A percentile compares a stretch with the other conserved stretches of the same genome.
Conservation (phyloP, 106 monocot genomes). For the Chionographis japonica region DNA sequence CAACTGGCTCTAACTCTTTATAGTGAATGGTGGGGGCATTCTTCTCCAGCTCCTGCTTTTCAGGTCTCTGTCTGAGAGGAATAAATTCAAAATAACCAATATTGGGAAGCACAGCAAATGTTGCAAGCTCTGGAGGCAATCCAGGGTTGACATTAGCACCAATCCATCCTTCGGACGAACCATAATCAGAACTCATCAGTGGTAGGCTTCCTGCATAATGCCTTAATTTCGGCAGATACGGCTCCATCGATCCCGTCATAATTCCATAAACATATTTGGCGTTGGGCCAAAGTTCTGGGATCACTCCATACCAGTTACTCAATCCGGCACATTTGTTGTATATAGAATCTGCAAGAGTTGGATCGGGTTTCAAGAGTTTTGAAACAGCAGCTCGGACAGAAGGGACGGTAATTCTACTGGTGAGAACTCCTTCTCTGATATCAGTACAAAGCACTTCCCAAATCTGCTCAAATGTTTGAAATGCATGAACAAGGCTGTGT, state of each 20-base stretch:
- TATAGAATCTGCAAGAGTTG: slow-evolving; percentile 52
- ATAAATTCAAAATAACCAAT: slow-evolving; percentile 90
- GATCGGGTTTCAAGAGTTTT: slow-evolving; percentile 55
- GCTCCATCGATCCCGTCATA: slow-evolving; percentile 92
- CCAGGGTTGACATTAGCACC: slow-evolving; percentile 61
- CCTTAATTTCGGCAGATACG: slow-evolving; percentile 70
- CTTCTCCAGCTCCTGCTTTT: slow-evolving; percentile 21
- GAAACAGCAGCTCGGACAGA: slow-evolving; percentile 65
- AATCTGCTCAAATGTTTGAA: slow-evolving; percentile 62
- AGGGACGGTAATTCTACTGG: slow-evolving; percentile 58
- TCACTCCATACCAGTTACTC: slow-evolving; percentile 75
- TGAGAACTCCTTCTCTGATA: slow-evolving; percentile 74
- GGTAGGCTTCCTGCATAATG: slow-evolving; percentile 79
- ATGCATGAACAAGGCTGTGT: slow-evolving; percentile 77
- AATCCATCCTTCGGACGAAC: slow-evolving; percentile 81
- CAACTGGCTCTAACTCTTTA: slow-evolving; percentile 62
- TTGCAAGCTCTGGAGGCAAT: slow-evolving; percentile 46
- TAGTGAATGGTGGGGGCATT: slow-evolving; percentile 22
- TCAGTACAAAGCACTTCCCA: slow-evolving; percentile 75
- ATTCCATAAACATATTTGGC: slow-evolving; percentile 83
- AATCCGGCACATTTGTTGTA: slow-evolving; percentile 47
- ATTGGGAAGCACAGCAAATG: slow-evolving; percentile 69
- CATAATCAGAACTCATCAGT: slow-evolving; percentile 76
- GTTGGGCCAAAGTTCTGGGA: slow-evolving; percentile 78
- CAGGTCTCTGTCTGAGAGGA: slow-evolving; percentile 33